Conservation (phyloP, 345 rosid species). For the Camelina hispida region DNA sequence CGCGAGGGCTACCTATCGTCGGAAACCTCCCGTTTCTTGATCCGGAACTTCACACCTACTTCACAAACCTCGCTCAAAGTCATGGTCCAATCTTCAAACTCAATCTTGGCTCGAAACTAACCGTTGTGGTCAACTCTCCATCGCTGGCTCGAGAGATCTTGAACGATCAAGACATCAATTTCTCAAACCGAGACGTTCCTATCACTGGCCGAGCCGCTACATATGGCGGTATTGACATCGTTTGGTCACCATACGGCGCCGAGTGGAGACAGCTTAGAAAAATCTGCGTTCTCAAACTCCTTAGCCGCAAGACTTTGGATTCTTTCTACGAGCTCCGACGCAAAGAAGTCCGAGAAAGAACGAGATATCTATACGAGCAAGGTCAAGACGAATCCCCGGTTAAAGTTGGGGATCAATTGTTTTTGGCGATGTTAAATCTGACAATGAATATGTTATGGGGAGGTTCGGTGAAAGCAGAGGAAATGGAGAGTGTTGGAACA, state of each 20-base stretch:
- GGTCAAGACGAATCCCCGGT: conserved; percentile 30
- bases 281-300: conserved; percentile 41
- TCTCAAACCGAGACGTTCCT: conserved; percentile 54
- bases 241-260: conserved; percentile 49
- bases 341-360: conserved; percentile 39
- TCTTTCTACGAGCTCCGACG: conserved; percentile 45
- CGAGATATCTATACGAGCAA: conserved; percentile 18
- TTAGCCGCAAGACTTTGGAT: conserved; percentile 47
- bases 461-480: conserved; percentile 46
- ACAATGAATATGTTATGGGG: conserved; percentile 61
- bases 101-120: conserved; percentile 48
- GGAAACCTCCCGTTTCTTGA: conserved; percentile 59
- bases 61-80: conserved; percentile 40
- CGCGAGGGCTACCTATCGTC: conserved; percentile 53
- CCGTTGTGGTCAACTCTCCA: conserved; percentile 51
- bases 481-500: conserved; percentile 35
- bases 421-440: conserved; percentile 42
- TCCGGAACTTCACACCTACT: conserved; percentile 53
- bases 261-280: conserved; percentile 56
- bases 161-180: conserved; percentile 51
- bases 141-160: conserved; percentile 49
- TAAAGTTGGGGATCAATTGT: conserved; percentile 46
- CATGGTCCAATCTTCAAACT: conserved; percentile 56
- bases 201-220: conserved; percentile 24
- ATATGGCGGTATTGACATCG: conserved; percentile 50